Base-by-base conservation (phyloP, 1,284 basidiomycete species). In the Butyriboletus regius region DNA sequence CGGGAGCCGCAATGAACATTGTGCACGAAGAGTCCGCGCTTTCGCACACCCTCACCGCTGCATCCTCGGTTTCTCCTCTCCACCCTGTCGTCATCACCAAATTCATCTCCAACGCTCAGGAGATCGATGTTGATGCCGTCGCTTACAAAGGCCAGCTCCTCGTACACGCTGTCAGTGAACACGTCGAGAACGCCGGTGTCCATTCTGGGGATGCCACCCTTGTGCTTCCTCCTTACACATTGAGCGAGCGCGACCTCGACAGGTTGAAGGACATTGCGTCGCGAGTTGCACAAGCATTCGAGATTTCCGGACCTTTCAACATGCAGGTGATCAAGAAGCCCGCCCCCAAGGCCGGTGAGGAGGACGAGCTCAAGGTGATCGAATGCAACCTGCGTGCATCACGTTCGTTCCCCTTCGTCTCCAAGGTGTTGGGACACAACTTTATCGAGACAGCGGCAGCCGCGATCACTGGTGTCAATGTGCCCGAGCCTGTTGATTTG, bases 1-100 rank as follows among this genome's bases (percentile, higher is more conserved):
- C 94, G 10, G 96, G 96, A 54, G 95, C 96, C 33, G 96, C 96
- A 17, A 99, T 99, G 96, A 98, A 97, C 71, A 94, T 98, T 46
- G 93, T 98, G 32, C 90, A 88, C 70, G 91, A 96, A 68, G 92
- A 95, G 69, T 79, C 86, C 15, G 76, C 83, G 9, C 77, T 99
- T 41, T 87, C 95, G 60, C 85, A 96, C 73, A 92, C 92, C 63
- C 82, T 99, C 40, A 93, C 92, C 14, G 89, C 90, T 12, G 96
- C 96, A 12, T 91, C 96, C 39, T 83, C 88, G 52, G 95, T 98
- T 54, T 98, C 96, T 10, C 93, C 93, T 39, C 82, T 96, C 35
- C 92, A 98, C 73, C 96, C 96, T 3, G 95, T 97, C 60, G 95
- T 98, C 60, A 85, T 98, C 66, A 92, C 93, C 60, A 98, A 98